phyloP scores from a whole-genome alignment of 805 yeast species.

The Spathaspora sp. region DNA sequence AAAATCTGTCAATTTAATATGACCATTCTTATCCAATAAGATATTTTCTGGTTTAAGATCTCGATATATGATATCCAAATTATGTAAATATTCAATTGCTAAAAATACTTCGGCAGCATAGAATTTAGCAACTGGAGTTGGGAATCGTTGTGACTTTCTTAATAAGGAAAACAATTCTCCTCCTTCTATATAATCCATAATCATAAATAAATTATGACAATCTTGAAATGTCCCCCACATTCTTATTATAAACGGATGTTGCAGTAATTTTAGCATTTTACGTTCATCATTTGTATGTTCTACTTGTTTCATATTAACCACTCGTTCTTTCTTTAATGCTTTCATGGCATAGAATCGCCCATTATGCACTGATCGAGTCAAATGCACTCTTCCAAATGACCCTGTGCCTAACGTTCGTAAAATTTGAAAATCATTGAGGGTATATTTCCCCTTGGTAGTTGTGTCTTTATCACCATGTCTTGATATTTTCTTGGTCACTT shows the following conservation, averaged over 20 bases:
- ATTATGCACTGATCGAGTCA: slow-evolving; percentile 55
- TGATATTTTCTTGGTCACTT: slow-evolving; percentile 5
- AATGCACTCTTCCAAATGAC: slow-evolving; percentile 57
- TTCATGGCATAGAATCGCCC: slow-evolving; percentile 60
- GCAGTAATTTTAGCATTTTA: slow-evolving; percentile 53
- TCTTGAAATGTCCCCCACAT: slow-evolving; percentile 72
- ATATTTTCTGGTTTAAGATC: slow-evolving; percentile 63
- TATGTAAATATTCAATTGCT: slow-evolving; percentile 56
- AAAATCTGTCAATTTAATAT: slow-evolving; percentile 57
- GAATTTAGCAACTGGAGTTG: slow-evolving; percentile 61
- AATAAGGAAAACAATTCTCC: slow-evolving; percentile 57
- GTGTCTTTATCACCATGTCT: slow-evolving; percentile 24
- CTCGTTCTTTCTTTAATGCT: slow-evolving; percentile 53
- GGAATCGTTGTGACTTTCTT: slow-evolving; percentile 56
- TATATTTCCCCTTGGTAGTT: slow-evolving; percentile 53
- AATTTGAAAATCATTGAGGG: slow-evolving; percentile 53
- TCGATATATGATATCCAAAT: slow-evolving; percentile 56
- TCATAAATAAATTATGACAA: slow-evolving; percentile 53
- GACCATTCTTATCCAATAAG: slow-evolving; percentile 55
- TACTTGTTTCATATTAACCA: slow-evolving; percentile 59
- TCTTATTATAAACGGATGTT: slow-evolving; percentile 57
- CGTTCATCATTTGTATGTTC: slow-evolving; percentile 64
- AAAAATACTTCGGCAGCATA: slow-evolving; percentile 61
- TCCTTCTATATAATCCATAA: slow-evolving; percentile 65
- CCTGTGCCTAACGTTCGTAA: slow-evolving; percentile 60